Conservation (phyloP, 1,284 basidiomycete species). For the Rhodotorula sp. region DNA sequence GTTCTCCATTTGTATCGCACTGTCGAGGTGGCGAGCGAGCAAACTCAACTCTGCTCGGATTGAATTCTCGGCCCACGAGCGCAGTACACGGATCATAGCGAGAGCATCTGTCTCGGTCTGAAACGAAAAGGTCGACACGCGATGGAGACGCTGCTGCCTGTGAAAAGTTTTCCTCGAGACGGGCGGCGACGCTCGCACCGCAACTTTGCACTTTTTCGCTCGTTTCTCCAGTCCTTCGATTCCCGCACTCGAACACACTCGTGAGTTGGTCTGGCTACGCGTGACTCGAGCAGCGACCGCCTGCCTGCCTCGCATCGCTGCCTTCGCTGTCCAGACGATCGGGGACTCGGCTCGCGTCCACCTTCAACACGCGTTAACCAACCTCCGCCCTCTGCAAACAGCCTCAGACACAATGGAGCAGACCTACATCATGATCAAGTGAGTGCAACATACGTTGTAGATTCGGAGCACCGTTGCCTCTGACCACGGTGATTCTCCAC, state of each 20-base stretch:
- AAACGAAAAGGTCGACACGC: too few species aligned
- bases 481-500: constrained; percentile 12
- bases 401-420: constrained; percentile 46
- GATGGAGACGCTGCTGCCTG: too few species aligned
- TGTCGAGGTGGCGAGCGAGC: too few species aligned
- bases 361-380: background rate
- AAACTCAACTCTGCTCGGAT: too few species aligned
- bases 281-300: background rate
- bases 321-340: too few species aligned
- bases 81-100: background rate
- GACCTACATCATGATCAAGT: constrained; percentile 58
- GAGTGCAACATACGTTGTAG: constrained; percentile 23
- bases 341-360: background rate
- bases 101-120: too few species aligned
- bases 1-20: background rate
- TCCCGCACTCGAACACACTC: background rate
- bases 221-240: background rate
- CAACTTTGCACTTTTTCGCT: too few species aligned
- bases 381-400: too few species aligned
- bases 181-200: too few species aligned
- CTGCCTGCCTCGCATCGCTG: too few species aligned
- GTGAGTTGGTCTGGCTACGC: background rate
- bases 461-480: background rate
- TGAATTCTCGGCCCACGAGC: too few species aligned
- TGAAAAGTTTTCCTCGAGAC: too few species aligned